Conservation (phyloP, 108 stramenopile genomes). For the Chaetoceros tenuissimus region DNA sequence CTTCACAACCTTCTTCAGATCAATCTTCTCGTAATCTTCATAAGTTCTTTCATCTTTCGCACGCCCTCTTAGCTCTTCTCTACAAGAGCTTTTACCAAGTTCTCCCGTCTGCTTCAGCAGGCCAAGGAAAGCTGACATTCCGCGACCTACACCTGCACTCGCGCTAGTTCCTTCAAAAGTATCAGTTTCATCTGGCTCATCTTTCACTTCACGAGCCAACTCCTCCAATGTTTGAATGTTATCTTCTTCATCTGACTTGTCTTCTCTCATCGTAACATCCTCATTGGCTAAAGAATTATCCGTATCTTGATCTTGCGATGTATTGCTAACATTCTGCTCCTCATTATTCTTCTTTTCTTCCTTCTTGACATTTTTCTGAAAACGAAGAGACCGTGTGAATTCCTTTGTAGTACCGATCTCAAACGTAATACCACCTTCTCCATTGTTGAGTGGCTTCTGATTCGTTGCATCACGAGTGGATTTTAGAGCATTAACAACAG, state of each 20-base stretch:
- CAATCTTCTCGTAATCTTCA: constrained; percentile 71
- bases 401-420: constrained; percentile 76
- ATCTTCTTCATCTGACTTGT: constrained; percentile 24
- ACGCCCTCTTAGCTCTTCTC: constrained; percentile 77
- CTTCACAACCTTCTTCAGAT: constrained; percentile 70
- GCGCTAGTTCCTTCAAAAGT: constrained; percentile 45
- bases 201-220: constrained; percentile 55
- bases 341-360: constrained; percentile 1
- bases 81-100: constrained; percentile 44
- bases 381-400: constrained; percentile 71
- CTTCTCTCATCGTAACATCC: constrained; percentile 6
- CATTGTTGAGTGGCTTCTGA: background rate
- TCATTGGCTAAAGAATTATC: constrained; percentile 6
- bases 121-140: constrained; percentile 63
- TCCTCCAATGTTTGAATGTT: constrained; percentile 50
- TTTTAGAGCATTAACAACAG: constrained; percentile 57
- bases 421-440: constrained; percentile 43
- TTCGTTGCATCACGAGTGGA: constrained; percentile 11
- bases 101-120: constrained; percentile 81
- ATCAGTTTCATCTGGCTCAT: constrained; percentile 26
- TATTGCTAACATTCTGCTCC: background rate
- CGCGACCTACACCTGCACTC: constrained; percentile 58
- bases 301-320: background rate
- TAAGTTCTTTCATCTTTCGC: constrained; percentile 87
- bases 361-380: constrained; percentile 16